Percentiles rank a stretch among this genome's conserved stretches.
Conservation (phyloP, 148 eudicot species). For the Chenopodium suecicum region DNA sequence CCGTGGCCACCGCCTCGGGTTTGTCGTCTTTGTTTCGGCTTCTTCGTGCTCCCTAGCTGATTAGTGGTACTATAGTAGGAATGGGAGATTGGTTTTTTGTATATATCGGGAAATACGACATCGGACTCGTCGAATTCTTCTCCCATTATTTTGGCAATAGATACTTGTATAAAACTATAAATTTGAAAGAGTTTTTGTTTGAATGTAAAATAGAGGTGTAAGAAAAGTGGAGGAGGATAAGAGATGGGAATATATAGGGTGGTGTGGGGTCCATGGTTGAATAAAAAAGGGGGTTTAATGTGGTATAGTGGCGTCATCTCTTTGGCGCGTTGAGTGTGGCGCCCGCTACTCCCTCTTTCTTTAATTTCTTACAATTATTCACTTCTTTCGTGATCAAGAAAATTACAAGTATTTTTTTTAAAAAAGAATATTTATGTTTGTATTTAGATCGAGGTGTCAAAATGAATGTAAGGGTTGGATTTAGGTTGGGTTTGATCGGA, state of each 20-base stretch:
- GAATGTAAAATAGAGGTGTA: background rate
- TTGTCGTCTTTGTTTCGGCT: background rate
- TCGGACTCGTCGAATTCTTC: constrained; percentile 47
- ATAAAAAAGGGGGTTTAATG: constrained; percentile 3
- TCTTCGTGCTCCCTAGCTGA: constrained; percentile 5
- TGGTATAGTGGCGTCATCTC: constrained; percentile 25
- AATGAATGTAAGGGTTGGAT: too few relatives aligned
- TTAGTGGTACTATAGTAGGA: background rate
- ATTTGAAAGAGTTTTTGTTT: background rate
- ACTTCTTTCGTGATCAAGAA: too few relatives aligned
- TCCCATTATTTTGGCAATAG: constrained; percentile 15
- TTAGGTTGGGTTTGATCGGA: too few relatives aligned
- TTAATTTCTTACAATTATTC: too few relatives aligned
- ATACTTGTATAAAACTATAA: too few relatives aligned
- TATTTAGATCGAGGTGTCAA: too few relatives aligned
- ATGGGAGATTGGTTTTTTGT: background rate
- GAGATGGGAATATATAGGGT: background rate
- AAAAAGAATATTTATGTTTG: too few relatives aligned
- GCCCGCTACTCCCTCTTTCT: background rate
- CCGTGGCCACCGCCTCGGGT: background rate
- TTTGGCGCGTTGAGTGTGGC: constrained; percentile 22
- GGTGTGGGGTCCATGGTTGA: background rate
- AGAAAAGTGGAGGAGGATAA: background rate
- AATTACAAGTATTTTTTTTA: too few relatives aligned
- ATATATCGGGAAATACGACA: constrained; percentile 27